Evolutionary conservation across 1,284 basidiomycete species (phyloP), one percentile per base, ranked within the genome.

Genomic region (Cryptococcus sp.): DNA sequence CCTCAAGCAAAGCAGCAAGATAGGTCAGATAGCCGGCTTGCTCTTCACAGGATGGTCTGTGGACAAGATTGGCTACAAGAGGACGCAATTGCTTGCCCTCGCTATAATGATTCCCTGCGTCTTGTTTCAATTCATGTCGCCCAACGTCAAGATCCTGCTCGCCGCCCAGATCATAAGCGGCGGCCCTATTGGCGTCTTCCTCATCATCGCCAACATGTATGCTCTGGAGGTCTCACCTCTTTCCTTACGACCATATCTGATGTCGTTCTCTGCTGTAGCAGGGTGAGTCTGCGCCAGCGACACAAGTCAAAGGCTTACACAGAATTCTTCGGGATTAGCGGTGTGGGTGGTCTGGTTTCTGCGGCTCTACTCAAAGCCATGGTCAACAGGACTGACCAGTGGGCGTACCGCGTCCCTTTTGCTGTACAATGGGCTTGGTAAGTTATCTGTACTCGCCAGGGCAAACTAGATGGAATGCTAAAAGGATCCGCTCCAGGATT

Each of bases 211-310:
- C 3, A 35, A 35, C 30, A 35, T 35, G 30, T 83, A 82, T 63
- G 82, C 82, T 13, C 75, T 78, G 17, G 82, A 83, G 49, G 77
- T 83, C 20, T 78, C 76, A 42, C 82, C 82, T 3, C 52, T 67
- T 11, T 54, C 57, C n/a, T 61, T 70, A 16, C 67, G 70, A 51
- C 62, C 63, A n/a, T 68, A 69, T 52, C 55, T 67, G 13, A 72
- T 68, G 13, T 66, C 68, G 19, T 72, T 66, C 52, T 79, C 82
- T 65, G 82, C 82, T 70, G 68, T 81, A 27, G 82, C 81, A 69
- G 82, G 81, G 81, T 68, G 70, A 52, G 25, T 69, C 25, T 61
- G 64, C 41, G 60, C 54, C 38, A 54, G 57, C 11, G 66, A 66
- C 27, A 60, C 65, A 7, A 52, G 65, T 19, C 41, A 52, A 27